Percentiles rank a stretch among this genome's conserved stretches.
Conservation (phyloP, 2,329 filamentous ascomycete genomes). For the Penicillium paneum region DNA sequence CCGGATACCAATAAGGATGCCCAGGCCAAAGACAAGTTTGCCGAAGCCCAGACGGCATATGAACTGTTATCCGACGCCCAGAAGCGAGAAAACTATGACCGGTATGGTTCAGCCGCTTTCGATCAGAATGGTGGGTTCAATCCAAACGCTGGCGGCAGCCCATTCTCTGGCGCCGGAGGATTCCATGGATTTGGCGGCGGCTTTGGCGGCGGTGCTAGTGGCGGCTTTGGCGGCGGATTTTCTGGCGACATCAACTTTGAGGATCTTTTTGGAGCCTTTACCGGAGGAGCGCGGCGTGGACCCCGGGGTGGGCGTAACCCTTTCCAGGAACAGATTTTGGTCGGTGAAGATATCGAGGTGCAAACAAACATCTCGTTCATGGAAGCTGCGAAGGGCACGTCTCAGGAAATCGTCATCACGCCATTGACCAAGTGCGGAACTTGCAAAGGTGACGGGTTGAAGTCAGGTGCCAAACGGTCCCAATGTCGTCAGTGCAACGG, state of each 20-base stretch:
- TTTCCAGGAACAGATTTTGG: slow-evolving; percentile 75
- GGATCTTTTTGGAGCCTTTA: slow-evolving; percentile 88
- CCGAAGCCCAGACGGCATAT: slow-evolving; percentile 89
- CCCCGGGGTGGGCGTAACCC: slow-evolving; percentile 58
- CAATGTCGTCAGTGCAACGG: slow-evolving; percentile 80
- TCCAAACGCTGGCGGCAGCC: slow-evolving; percentile 57
- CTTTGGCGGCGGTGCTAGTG: slow-evolving; percentile 47
- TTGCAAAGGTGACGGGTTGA: slow-evolving; percentile 80
- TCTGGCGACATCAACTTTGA: slow-evolving; percentile 89
- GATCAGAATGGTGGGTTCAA: slow-evolving; percentile 72
- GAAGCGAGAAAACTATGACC: slow-evolving; percentile 89
- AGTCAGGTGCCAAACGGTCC: slow-evolving; percentile 69
- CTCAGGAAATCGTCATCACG: slow-evolving; percentile 81
- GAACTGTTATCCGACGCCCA: slow-evolving; percentile 88
- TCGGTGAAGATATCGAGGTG: slow-evolving; percentile 96
- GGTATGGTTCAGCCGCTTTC: slow-evolving; percentile 78
- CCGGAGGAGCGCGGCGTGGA: slow-evolving; percentile 56
- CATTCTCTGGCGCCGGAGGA: slow-evolving; percentile 59
- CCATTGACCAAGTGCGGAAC: slow-evolving; percentile 78
- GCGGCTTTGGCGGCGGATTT: slow-evolving; percentile 59
- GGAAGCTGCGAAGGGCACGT: slow-evolving; percentile 89
- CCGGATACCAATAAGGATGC: slow-evolving; percentile 97
- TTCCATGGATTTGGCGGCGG: slow-evolving; percentile 58
- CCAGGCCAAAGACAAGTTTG: slow-evolving; percentile 89
- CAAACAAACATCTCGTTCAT: slow-evolving; percentile 91